Conservation (phyloP, 1,284 basidiomycete species). For the Leucoagaricus sp. region DNA sequence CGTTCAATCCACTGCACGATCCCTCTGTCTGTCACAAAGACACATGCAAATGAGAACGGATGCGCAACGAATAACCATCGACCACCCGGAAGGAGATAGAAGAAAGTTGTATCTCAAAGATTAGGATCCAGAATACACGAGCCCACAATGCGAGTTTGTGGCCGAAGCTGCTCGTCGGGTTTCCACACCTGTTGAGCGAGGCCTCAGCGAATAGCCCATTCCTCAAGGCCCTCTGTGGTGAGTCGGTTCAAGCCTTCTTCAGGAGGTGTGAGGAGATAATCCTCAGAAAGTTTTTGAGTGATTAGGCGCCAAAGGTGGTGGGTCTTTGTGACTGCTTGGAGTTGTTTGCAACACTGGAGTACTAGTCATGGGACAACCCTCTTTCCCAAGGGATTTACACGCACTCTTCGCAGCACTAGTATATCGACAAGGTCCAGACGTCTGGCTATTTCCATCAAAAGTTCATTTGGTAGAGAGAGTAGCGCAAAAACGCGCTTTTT, state of each 20-base stretch:
- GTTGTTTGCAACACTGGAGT: background rate
- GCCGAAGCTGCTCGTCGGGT: background rate
- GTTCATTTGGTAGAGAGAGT: background rate
- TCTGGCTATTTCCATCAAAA: background rate
- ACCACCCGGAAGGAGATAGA: background rate
- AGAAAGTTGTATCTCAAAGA: background rate
- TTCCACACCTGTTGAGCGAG: background rate
- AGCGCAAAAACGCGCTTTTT: background rate
- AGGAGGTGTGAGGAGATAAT: background rate
- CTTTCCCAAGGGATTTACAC: too few species aligned
- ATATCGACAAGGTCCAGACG: background rate
- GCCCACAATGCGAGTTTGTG: background rate
- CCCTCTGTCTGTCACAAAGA: too few species aligned
- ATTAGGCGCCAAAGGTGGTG: background rate
- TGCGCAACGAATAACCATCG: background rate
- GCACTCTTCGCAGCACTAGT: too few species aligned
- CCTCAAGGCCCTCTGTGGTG: background rate
- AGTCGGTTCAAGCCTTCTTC: background rate
- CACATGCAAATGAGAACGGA: background rate
- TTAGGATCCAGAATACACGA: background rate
- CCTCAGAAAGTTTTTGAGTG: background rate
- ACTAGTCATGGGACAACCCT: too few species aligned
- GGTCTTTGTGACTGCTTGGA: background rate
- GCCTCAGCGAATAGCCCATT: background rate
- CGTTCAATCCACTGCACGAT: too few species aligned